A percentile compares a stretch with the other conserved stretches of the same genome.
Evolutionary conservation across 169 alveolate genomes (phyloP).

Genomic region (Eimeria tenella): DNA sequence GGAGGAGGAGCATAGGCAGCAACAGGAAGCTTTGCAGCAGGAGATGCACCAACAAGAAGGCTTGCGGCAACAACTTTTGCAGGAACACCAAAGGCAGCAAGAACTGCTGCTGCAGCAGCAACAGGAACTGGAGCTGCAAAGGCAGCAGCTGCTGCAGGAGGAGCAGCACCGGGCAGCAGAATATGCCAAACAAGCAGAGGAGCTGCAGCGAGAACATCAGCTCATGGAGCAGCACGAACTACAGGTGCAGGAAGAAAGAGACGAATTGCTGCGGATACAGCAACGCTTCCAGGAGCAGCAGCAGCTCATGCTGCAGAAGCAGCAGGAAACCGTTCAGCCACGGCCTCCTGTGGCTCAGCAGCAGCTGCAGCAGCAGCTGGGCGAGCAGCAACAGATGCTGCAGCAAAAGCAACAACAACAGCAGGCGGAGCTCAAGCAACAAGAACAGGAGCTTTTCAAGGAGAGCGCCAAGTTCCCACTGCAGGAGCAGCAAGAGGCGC

Average conservation of each 20-base stretch:
- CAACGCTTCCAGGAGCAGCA: constrained; percentile 50
- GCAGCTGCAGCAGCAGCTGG: neutral
- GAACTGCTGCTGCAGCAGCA: constrained; percentile 47
- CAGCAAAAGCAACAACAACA: constrained; percentile 39
- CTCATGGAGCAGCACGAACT: constrained; percentile 54
- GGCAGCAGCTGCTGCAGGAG: constrained; percentile 69
- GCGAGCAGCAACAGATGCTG: constrained; percentile 24
- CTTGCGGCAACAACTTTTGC: constrained; percentile 43
- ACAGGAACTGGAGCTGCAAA: constrained; percentile 46
- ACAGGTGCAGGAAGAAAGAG: constrained; percentile 47
- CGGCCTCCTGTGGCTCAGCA: neutral
- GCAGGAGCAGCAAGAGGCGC: constrained; percentile 42
- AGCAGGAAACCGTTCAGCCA: neutral
- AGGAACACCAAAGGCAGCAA: constrained; percentile 31
- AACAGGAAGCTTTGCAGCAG: constrained; percentile 9
- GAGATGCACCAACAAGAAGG: constrained; percentile 58
- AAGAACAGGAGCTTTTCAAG: constrained; percentile 12
- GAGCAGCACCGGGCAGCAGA: constrained; percentile 25
- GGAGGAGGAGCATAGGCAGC: constrained; percentile 45
- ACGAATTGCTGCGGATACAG: constrained; percentile 40
- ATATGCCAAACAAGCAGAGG: neutral
- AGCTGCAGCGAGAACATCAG: constrained; percentile 29
- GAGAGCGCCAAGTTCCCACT: constrained; percentile 10
- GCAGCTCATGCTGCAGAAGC: constrained; percentile 26
- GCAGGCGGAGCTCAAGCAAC: neutral